A percentile compares a stretch with the other conserved stretches of the same genome.
Evolutionary conservation across 306 rosid genomes (phyloP).

Genomic region (Aeschynomene evenia): DNA sequence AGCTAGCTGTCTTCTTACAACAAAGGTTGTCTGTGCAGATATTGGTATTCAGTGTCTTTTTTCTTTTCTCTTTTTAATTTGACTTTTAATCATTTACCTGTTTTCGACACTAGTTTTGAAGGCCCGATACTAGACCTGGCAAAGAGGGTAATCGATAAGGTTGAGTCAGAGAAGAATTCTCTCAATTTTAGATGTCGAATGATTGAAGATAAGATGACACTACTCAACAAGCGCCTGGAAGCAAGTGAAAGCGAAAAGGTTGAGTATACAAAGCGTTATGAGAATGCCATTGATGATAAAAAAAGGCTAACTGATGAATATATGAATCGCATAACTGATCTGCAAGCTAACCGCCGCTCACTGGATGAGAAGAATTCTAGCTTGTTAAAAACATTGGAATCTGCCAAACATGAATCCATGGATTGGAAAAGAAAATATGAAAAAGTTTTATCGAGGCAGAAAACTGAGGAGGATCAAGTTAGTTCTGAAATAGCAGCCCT

Average conservation of each 20-base stretch:
- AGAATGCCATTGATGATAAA: constrained; percentile 70
- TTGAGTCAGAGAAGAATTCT: constrained; percentile 63
- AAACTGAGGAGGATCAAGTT: constrained; percentile 69
- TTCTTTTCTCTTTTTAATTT: not conserved
- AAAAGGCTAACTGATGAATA: constrained; percentile 67
- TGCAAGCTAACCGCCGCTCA: constrained; percentile 58
- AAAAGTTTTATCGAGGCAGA: constrained; percentile 52
- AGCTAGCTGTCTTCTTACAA: constrained; percentile 57
- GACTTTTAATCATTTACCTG: constrained; percentile 7
- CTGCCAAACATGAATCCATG: constrained; percentile 58
- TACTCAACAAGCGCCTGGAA: constrained; percentile 67
- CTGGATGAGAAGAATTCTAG: constrained; percentile 58
- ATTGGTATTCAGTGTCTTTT: not conserved
- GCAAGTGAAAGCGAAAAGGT: constrained; percentile 64
- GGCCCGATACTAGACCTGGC: constrained; percentile 66
- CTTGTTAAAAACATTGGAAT: constrained; percentile 57
- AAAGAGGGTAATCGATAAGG: constrained; percentile 58
- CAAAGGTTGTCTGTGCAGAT: constrained; percentile 52
- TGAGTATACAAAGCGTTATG: constrained; percentile 68
- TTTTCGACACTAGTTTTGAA: constrained; percentile 55
- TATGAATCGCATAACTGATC: constrained; percentile 60
- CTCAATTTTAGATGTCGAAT: constrained; percentile 59
- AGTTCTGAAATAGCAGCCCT: constrained; percentile 64
- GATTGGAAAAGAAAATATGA: constrained; percentile 76
- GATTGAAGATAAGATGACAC: constrained; percentile 59